Evolutionary conservation across 2,329 filamentous ascomycete genomes (phyloP).

Genomic region (Dactylellina sp.): DNA sequence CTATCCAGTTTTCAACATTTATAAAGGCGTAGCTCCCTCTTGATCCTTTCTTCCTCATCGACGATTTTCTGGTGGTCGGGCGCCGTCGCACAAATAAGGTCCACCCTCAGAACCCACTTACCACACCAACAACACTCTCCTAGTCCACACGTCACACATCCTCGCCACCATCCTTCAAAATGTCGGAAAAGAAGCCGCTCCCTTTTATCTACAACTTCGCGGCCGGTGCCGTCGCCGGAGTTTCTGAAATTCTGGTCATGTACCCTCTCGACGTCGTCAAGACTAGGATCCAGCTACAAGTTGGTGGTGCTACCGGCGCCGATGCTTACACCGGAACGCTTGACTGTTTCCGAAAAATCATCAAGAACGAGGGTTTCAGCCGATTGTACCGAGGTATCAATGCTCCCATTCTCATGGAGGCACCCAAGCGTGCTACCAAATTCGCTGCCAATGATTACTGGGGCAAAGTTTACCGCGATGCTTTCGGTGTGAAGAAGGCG

Average conservation of each 20-base stretch:
- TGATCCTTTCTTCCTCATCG: conserved; percentile 1
- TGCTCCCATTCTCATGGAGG: conserved; percentile 97
- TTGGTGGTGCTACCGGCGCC: conserved; percentile 75
- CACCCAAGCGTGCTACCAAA: conserved; percentile 95
- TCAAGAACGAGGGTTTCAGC: conserved; percentile 91
- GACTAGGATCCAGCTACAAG: conserved; percentile 94
- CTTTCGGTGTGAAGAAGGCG: conserved; percentile 87
- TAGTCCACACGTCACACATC: conserved; percentile 22
- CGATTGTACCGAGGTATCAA: conserved; percentile 95
- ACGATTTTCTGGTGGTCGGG: background rate
- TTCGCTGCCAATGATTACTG: conserved; percentile 99
- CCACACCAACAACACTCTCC: conserved; percentile 30
- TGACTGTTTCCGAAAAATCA: conserved; percentile 97
- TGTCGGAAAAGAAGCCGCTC: conserved; percentile 79
- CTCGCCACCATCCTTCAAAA: conserved; percentile 64
- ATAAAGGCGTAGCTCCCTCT: background rate
- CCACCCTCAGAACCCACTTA: conserved; percentile 21
- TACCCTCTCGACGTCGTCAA: conserved; percentile 99
- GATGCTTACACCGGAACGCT: conserved; percentile 97
- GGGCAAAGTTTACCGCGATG: conserved; percentile 90
- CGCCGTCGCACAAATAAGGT: background rate
- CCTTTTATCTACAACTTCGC: conserved; percentile 96
- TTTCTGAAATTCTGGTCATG: conserved; percentile 81
- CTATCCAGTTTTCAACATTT: too few relatives aligned
- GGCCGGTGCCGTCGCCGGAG: conserved; percentile 94